Evolutionary conservation across 2,329 filamentous ascomycete species (phyloP), one percentile per base, ranked within the genome.

Genomic region (Rhynchosporium graminicola): DNA sequence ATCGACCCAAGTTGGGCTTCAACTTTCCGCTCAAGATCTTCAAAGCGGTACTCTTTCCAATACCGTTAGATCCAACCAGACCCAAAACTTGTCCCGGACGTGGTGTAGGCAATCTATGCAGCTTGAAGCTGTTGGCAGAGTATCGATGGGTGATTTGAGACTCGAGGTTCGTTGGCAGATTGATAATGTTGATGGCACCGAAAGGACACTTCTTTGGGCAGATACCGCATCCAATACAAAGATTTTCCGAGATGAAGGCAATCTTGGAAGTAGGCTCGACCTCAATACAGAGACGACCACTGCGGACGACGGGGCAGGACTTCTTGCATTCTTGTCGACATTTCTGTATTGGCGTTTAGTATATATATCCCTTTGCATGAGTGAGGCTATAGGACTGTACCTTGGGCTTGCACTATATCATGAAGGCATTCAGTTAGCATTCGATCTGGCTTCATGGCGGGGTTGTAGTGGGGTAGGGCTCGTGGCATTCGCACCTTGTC

Each of bases 201-300:
- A 99, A 99, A 15, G 95, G 95, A 78, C 95, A 99, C 79, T 98
- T 98, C 83, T 99, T 99, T 50, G 94, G 92, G 79, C 96, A 99
- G 81, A 99, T 99, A 88, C 95, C 96, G 76, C 96, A 99, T 78
- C 95, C 95, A 74, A 98, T 97, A 77, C 94, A 97, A 66, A 97
- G 87, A 68, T 87, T 87, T 79, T 99, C 95, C 69, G 94, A 98
- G 74, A 99, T 96, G 83, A 97, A 99, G 76, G 95, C 95, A 72
- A 99, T 94, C 75, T 94, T 94, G 69, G 94, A 96, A 63, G 91
- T 86, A 67, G 91, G 82, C 59, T 85, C 83, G 73, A 99, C 96
- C 82, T 99, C 94, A 76, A 98, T 97, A 80, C 93, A 97, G 70
- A 96, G 87, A 83, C 97, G 98, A 79, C 95, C 95, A 65, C 93